Evolutionary conservation across 371 early-diverging fungal species (phyloP).

Genomic region (Lichtheimia corymbifera): DNA sequence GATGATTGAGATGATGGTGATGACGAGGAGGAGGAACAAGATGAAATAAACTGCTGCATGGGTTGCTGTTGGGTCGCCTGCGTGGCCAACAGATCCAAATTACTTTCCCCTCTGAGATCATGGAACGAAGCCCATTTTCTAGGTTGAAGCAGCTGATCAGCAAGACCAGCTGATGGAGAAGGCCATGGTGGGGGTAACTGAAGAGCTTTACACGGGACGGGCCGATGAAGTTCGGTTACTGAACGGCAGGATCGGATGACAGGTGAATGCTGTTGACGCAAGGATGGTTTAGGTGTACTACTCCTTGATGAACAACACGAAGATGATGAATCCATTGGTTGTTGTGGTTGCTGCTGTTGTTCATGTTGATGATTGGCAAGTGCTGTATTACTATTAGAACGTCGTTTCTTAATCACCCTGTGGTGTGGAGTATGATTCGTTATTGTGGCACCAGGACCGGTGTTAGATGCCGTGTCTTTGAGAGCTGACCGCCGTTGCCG

Average conservation of each 20-base stretch:
- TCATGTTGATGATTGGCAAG: slow-evolving; percentile 1
- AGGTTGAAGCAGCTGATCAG: slow-evolving; percentile 5
- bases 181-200: slow-evolving; percentile 9
- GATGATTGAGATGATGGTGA: slow-evolving; percentile 17
- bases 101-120: slow-evolving; percentile 15
- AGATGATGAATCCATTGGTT: slow-evolving; percentile 1
- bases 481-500: slow-evolving; percentile 27
- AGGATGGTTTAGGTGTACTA: neutral
- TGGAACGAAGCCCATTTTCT: slow-evolving; percentile 12
- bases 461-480: slow-evolving; percentile 6
- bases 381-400: slow-evolving; percentile 4
- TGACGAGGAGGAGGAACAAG: slow-evolving; percentile 19
- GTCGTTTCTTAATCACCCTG: slow-evolving; percentile 8
- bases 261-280: neutral
- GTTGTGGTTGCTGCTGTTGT: slow-evolving; percentile 1
- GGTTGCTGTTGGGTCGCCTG: slow-evolving; percentile 43
- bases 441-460: neutral
- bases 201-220: slow-evolving; percentile 5
- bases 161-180: neutral
- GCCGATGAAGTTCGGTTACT: slow-evolving; percentile 11
- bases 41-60: neutral
- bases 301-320: slow-evolving; percentile 4
- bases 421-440: neutral
- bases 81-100: slow-evolving; percentile 41
- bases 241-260: slow-evolving; percentile 7